A percentile compares a stretch with the other conserved stretches of the same genome.
Conservation (phyloP, 129 eudicot species). For the Chrysanthemum makinoi region DNA sequence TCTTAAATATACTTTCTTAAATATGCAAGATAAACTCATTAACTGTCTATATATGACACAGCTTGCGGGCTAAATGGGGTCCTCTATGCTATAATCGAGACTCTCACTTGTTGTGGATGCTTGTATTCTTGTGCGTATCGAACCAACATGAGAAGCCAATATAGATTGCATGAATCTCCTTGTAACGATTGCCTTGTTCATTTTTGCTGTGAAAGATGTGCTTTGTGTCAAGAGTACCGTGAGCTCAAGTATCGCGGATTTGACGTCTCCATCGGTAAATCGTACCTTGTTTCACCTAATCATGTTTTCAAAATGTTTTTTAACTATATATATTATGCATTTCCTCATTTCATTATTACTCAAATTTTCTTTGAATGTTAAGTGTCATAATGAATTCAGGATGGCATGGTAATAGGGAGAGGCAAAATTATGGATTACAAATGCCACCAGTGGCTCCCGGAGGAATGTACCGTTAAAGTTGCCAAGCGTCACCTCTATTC, state of each 20-base stretch:
- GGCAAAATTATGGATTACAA: constrained; percentile 32
- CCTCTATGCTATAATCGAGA: constrained; percentile 29
- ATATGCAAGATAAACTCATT: no score
- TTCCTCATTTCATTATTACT: no score
- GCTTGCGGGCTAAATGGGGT: constrained; percentile 50
- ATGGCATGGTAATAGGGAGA: constrained; percentile 45
- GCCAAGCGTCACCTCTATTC: no score
- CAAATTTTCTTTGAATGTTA: no score
- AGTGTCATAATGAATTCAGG: constrained; percentile 29
- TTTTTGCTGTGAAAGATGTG: constrained; percentile 52
- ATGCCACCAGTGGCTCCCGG: constrained; percentile 33
- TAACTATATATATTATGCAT: no score
- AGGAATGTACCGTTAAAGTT: constrained; percentile 40
- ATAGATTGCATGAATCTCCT: constrained; percentile 31
- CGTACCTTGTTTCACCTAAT: no score
- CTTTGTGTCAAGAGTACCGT: constrained; percentile 70
- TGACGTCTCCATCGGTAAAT: constrained; percentile 42
- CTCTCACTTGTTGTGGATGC: constrained; percentile 37
- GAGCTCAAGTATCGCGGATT: constrained; percentile 63
- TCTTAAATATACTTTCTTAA: no score
- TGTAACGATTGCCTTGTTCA: constrained; percentile 59
- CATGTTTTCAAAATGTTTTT: no score
- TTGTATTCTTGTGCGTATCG: constrained; percentile 53
- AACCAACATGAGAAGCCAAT: constrained; percentile 47
- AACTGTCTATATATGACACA: constrained; percentile 20